phyloP scores from a whole-genome alignment of 495 filamentous ascomycete genomes.

The Neurospora cerealis region DNA sequence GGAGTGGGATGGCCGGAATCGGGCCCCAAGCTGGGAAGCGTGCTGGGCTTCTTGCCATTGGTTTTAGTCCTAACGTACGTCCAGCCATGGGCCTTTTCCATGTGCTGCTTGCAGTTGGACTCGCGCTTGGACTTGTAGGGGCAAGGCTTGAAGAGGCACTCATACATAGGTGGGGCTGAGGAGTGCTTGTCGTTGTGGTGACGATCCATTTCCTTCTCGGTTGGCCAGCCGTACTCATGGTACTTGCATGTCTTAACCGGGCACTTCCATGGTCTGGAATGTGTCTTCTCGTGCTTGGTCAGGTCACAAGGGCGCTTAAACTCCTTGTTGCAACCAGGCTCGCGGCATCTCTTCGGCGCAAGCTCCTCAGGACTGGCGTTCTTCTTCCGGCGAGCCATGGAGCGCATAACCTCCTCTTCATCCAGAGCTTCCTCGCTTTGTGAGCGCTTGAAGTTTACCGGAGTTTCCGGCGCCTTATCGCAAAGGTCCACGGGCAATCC shows the following conservation, averaged over 20 bases:
- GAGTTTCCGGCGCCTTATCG: constrained; percentile 30
- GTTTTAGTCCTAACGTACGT: constrained; percentile 84
- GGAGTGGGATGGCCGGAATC: constrained; percentile 41
- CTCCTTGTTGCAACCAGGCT: constrained; percentile 67
- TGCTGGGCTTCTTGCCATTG: constrained; percentile 49
- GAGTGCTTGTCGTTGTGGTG: constrained; percentile 95
- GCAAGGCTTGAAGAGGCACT: constrained; percentile 78
- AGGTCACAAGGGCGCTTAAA: constrained; percentile 90
- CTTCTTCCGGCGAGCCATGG: constrained; percentile 86
- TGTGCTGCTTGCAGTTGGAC: constrained; percentile 98
- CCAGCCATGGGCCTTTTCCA: constrained; percentile 96
- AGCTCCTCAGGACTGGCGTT: constrained; percentile 61
- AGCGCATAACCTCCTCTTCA: constrained; percentile 69
- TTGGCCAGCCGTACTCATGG: constrained; percentile 79
- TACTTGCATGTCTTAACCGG: constrained; percentile 73
- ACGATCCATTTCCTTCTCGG: constrained; percentile 92
- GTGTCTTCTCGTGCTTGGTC: constrained; percentile 95
- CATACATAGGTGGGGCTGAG: constrained; percentile 59
- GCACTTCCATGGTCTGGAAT: constrained; percentile 93
- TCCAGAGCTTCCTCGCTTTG: constrained; percentile 49
- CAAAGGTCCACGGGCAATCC: constrained; percentile 41
- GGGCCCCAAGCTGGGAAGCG: constrained; percentile 18
- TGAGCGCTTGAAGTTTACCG: constrained; percentile 50
- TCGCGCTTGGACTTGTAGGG: constrained; percentile 90
- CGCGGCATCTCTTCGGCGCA: constrained; percentile 57